Evolutionary conservation across 2,329 filamentous ascomycete species (phyloP).

Genomic region (Stagonosporopsis rhizophila): DNA sequence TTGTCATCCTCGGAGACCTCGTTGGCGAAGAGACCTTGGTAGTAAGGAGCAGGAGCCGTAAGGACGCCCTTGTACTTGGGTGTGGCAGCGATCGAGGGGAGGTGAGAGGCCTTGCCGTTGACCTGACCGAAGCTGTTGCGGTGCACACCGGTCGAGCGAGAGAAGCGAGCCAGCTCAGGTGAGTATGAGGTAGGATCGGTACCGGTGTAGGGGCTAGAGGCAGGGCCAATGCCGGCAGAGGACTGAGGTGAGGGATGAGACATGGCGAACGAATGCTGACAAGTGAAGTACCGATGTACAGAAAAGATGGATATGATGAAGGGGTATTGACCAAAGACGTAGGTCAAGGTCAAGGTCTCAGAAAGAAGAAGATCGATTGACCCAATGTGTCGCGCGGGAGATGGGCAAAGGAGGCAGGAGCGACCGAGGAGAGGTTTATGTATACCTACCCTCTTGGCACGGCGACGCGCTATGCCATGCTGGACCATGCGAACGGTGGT

Average conservation of each 20-base stretch:
- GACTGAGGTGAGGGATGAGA: conserved; percentile 37
- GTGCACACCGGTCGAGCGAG: conserved; percentile 6
- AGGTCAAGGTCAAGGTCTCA: conserved; percentile 28
- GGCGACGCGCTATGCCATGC: conserved; percentile 12
- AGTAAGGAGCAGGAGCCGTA: conserved; percentile 22
- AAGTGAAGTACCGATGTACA: conserved; percentile 28
- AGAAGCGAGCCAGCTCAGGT: conserved; percentile 32
- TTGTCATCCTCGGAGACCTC: conserved; percentile 32
- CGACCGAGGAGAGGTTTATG: conserved; percentile 19
- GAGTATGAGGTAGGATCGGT: conserved; percentile 42
- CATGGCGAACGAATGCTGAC: conserved; percentile 32
- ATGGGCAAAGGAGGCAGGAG: conserved; percentile 25
- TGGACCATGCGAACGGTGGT: conserved; percentile 6
- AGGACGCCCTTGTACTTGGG: conserved; percentile 21
- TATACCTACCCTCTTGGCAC: conserved; percentile 3
- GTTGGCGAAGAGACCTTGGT: conserved; percentile 32
- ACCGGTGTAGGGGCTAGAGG: conserved; percentile 36
- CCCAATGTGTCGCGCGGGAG: conserved; percentile 12
- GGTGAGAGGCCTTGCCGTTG: conserved; percentile 14
- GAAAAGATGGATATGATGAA: conserved; percentile 28
- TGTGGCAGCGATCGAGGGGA: conserved; percentile 11
- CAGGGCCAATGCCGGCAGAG: conserved; percentile 27
- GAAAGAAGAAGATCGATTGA: conserved; percentile 23
- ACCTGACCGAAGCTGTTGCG: conserved; percentile 22
- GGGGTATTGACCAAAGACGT: conserved; percentile 18